Conservation (phyloP, 2,329 filamentous ascomycete genomes). For the Pseudogymnoascus sp. region DNA sequence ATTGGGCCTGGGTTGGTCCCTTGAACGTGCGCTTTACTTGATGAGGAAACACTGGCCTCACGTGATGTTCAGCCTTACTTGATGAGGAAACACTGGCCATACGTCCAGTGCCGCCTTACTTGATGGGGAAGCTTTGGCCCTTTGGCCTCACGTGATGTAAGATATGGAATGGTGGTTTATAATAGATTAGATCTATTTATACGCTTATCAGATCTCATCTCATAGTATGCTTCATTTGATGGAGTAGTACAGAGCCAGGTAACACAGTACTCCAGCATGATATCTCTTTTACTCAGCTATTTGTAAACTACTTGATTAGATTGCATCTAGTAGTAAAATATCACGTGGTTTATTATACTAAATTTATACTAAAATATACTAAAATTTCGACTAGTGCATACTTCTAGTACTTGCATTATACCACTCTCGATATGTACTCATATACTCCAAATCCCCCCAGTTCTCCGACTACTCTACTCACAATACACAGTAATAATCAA, state of each 20-base stretch:
- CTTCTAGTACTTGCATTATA: background rate
- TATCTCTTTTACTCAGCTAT: background rate
- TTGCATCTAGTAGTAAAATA: background rate
- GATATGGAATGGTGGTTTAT: too few species aligned
- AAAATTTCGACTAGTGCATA: background rate
- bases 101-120: too few species aligned
- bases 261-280: background rate
- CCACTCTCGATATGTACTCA: too few species aligned
- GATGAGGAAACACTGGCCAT: too few species aligned
- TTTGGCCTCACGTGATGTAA: too few species aligned
- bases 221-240: background rate
- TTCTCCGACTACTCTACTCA: too few species aligned
- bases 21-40: background rate
- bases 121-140: too few species aligned
- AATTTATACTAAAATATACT: background rate
- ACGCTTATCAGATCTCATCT: background rate
- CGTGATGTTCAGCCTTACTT: background rate
- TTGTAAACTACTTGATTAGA: background rate
- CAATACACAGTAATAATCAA: background rate
- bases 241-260: background rate
- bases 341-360: background rate
- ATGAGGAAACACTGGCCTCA: background rate
- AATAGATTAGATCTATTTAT: background rate
- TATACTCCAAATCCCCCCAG: too few species aligned
- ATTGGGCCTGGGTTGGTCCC: background rate